phyloP scores from a whole-genome alignment of 257 asterid species.

The Lithospermum erythrorhizon region DNA sequence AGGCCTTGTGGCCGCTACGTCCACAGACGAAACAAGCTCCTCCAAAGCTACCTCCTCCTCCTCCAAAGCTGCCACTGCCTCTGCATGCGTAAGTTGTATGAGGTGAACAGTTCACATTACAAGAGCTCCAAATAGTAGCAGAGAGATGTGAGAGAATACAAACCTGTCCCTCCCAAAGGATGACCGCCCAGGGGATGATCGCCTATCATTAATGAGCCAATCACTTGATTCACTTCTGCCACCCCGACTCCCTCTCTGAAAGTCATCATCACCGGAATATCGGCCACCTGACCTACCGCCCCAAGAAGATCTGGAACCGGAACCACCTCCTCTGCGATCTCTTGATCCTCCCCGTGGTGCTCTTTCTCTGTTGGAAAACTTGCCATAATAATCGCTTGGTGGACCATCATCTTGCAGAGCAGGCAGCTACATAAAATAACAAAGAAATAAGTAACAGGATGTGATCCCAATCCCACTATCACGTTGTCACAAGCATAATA shows the following conservation, averaged over 20 bases:
- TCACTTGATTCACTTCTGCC: constrained; percentile 53
- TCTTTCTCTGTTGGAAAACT: constrained; percentile 58
- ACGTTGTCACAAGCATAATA: too few relatives aligned
- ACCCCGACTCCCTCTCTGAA: constrained; percentile 26
- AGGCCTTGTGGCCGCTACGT: constrained; percentile 70
- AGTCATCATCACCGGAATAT: constrained; percentile 25
- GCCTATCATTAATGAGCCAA: constrained; percentile 62
- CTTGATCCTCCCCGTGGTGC: constrained; percentile 46
- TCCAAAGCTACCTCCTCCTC: constrained; percentile 44
- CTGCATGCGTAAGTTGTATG: not conserved
- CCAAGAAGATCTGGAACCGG: constrained; percentile 51
- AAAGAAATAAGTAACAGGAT: not conserved
- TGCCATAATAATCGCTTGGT: constrained; percentile 63
- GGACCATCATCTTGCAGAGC: constrained; percentile 94
- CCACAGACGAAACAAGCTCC: constrained; percentile 94
- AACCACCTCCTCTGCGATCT: constrained; percentile 49
- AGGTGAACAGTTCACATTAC: not conserved
- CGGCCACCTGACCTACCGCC: constrained; percentile 36
- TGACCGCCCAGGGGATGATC: constrained; percentile 29
- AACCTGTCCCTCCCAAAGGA: constrained; percentile 55
- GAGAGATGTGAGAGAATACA: constrained; percentile 7
- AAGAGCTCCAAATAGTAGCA: not conserved
- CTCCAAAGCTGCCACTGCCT: constrained; percentile 47
- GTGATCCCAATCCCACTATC: not conserved
- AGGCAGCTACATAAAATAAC: constrained; percentile 52